These are phyloP conservation scores for Fusarium stilboides DNA, from an alignment of 2,329 filamentous ascomycete genomes.

Conservation along the genomic window DNA sequence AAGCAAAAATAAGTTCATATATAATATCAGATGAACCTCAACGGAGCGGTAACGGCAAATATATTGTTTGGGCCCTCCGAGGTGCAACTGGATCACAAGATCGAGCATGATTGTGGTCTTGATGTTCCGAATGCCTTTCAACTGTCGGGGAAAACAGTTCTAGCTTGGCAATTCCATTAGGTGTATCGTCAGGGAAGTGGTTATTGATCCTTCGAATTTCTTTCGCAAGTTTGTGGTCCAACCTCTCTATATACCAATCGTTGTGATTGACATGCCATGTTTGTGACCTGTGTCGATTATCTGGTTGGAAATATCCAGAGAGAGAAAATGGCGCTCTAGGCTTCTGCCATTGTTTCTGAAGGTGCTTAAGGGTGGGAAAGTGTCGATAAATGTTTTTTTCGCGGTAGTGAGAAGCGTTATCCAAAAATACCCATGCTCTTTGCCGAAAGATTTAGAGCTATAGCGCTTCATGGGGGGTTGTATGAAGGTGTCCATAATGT, in stretches of 20 bases:
- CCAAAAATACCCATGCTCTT: slow-evolving; percentile 6
- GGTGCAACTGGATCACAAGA: no score
- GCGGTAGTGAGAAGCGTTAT: slow-evolving; percentile 1
- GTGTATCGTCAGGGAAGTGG: no score
- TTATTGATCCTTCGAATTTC: neutral
- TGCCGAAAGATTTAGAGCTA: neutral
- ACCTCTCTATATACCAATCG: neutral
- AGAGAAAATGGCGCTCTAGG: neutral
- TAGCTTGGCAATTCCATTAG: no score
- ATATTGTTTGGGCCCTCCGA: no score
- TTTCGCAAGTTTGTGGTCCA: neutral
- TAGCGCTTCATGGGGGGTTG: neutral
- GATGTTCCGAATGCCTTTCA: no score
- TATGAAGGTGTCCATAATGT: no score
- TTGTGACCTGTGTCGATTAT: neutral
- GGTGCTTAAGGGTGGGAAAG: slow-evolving; percentile 1
- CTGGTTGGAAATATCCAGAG: no score
- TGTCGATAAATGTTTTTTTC: neutral
- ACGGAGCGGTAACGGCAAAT: no score
- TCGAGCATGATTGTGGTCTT: no score
- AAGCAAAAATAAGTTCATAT: no score
- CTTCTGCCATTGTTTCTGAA: neutral
- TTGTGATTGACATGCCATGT: neutral
- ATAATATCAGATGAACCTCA: no score
- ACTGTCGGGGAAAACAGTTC: no score